phyloP scores from a whole-genome alignment of 371 early-diverging fungal species.

The Mortierella sp. region DNA sequence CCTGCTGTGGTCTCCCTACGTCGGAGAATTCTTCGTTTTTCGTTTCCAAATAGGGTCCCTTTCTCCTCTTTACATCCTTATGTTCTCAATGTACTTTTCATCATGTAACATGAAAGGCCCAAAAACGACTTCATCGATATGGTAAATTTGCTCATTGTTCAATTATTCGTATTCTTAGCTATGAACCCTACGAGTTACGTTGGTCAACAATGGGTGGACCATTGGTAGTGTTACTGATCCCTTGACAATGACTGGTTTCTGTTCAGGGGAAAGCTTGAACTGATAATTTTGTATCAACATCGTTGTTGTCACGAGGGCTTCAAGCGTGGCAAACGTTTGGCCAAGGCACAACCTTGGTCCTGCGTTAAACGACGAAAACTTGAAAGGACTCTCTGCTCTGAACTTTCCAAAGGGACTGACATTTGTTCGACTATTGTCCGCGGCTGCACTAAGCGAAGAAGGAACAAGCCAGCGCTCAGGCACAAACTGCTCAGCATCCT shows the following conservation, averaged over 20 bases:
- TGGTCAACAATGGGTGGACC: slow-evolving; percentile 23
- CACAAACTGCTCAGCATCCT: slow-evolving; percentile 67
- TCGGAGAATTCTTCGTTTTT: neutral
- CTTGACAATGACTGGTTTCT: slow-evolving; percentile 25
- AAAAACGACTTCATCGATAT: too few species aligned
- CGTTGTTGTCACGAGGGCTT: slow-evolving; percentile 62
- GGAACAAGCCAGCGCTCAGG: slow-evolving; percentile 74
- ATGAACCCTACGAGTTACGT: slow-evolving; percentile 9
- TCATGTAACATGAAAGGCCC: neutral
- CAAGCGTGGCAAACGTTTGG: slow-evolving; percentile 67
- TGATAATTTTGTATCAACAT: slow-evolving; percentile 60
- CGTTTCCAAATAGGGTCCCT: neutral
- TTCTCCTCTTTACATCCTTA: neutral
- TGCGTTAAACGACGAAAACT: slow-evolving; percentile 66
- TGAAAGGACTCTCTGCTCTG: slow-evolving; percentile 36
- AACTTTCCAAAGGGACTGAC: slow-evolving; percentile 46
- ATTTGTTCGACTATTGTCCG: neutral
- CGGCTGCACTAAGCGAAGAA: neutral
- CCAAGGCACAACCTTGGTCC: slow-evolving; percentile 64
- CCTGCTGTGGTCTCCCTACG: neutral
- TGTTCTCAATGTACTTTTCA: neutral
- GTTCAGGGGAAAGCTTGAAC: slow-evolving; percentile 58
- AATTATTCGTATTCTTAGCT: neutral
- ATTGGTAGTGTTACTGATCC: slow-evolving; percentile 41
- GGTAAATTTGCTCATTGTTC: too few species aligned